phyloP scores from a whole-genome alignment of 1,284 basidiomycete species.

The Phlebopus sp. region DNA sequence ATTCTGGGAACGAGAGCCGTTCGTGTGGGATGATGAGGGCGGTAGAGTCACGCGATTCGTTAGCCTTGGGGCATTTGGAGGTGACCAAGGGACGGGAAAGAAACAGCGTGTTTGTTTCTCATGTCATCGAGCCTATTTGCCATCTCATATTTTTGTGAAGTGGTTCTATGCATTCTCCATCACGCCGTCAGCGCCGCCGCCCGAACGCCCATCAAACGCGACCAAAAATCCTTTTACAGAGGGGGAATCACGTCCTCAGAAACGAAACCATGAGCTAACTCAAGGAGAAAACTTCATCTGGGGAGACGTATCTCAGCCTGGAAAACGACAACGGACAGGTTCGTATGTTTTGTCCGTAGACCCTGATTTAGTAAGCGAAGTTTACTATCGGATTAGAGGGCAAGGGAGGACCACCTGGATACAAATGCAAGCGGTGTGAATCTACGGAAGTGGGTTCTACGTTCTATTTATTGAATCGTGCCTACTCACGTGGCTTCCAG shows the following conservation, averaged over 20 bases:
- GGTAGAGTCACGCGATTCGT: slow-evolving; percentile 76
- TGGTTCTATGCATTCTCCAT: slow-evolving; percentile 81
- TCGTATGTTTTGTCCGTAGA: slow-evolving; percentile 16
- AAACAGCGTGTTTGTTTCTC: slow-evolving; percentile 71
- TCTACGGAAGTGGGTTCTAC: slow-evolving; percentile 57
- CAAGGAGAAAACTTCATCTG: slow-evolving; percentile 66
- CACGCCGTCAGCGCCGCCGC: slow-evolving; percentile 37
- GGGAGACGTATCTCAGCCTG: slow-evolving; percentile 53
- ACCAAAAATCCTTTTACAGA: slow-evolving; percentile 74
- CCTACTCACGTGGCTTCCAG: slow-evolving; percentile 36
- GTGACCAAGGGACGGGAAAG: slow-evolving; percentile 49
- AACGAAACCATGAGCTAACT: slow-evolving; percentile 50
- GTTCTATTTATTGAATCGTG: background rate
- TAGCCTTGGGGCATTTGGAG: slow-evolving; percentile 84
- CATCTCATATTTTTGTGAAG: slow-evolving; percentile 34
- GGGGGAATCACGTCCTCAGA: slow-evolving; percentile 37
- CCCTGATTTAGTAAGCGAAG: background rate
- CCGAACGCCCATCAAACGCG: slow-evolving; percentile 57
- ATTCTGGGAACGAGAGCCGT: slow-evolving; percentile 95
- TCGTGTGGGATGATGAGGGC: slow-evolving; percentile 72
- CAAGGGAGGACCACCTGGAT: slow-evolving; percentile 59
- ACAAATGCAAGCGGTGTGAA: slow-evolving; percentile 76
- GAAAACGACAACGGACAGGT: slow-evolving; percentile 58
- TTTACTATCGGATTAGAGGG: slow-evolving; percentile 31
- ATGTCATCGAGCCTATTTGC: background rate